Conservation (phyloP, 2,329 filamentous ascomycete genomes). For the Botrytis fabae region DNA sequence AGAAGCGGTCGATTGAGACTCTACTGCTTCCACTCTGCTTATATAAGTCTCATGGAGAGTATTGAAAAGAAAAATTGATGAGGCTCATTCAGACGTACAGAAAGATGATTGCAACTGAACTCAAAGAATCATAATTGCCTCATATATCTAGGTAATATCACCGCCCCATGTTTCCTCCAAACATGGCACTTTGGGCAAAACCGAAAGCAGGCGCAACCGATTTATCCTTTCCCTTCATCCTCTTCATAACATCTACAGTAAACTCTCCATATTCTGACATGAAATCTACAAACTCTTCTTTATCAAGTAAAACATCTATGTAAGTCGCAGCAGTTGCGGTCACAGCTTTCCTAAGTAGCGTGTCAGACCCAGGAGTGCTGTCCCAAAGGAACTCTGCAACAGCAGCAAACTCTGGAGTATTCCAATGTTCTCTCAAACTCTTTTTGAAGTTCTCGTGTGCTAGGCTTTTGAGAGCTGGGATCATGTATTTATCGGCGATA, state of each 20-base stretch:
- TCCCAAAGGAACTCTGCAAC: constrained; percentile 25
- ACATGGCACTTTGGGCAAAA: not conserved
- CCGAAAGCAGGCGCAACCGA: not conserved
- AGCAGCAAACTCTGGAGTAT: constrained; percentile 21
- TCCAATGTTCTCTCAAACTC: constrained; percentile 19
- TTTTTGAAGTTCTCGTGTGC: constrained; percentile 26
- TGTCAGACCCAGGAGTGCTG: constrained; percentile 23
- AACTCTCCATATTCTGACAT: constrained; percentile 13
- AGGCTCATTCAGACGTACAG: not conserved
- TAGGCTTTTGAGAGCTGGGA: constrained; percentile 26
- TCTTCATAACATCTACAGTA: constrained; percentile 14
- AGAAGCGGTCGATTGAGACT: not conserved
- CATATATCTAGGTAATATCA: not conserved
- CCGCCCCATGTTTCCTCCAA: not conserved
- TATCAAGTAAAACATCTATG: constrained; percentile 21
- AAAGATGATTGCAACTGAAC: not conserved
- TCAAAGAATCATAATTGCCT: not conserved
- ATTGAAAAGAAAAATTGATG: not conserved
- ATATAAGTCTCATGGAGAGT: not conserved
- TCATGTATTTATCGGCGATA: constrained; percentile 32
- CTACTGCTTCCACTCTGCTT: not conserved
- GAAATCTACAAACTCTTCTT: constrained; percentile 25
- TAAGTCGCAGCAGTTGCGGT: constrained; percentile 21
- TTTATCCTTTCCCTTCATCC: not conserved
- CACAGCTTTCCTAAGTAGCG: constrained; percentile 24